Conservation (phyloP, 176 grass and related monocot genomes). For the Alloteropsis semialata region DNA sequence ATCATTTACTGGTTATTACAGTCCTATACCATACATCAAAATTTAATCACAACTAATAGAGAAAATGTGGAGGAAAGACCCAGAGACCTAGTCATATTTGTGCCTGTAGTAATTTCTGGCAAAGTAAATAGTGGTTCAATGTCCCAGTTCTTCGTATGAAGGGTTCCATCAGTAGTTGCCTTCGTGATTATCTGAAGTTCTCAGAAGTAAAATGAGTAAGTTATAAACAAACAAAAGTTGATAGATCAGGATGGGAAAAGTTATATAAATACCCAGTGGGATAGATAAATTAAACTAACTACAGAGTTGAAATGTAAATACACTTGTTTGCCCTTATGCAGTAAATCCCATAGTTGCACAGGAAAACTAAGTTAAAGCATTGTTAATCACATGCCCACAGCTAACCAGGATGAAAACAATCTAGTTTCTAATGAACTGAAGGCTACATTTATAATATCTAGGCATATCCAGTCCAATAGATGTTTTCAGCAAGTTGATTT, state of each 20-base stretch:
- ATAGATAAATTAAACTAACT: slow-evolving; percentile 20
- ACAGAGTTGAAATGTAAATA: background rate
- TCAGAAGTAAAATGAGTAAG: background rate
- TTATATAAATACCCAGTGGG: background rate
- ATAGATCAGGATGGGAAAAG: background rate
- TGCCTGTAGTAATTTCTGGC: slow-evolving; percentile 33
- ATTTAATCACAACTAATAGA: background rate
- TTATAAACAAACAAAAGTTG: slow-evolving; percentile 14
- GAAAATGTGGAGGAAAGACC: background rate
- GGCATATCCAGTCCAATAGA: background rate
- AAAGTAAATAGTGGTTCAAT: slow-evolving; percentile 72
- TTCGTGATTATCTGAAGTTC: slow-evolving; percentile 68
- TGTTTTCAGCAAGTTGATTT: background rate
- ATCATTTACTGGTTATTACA: slow-evolving; percentile 9
- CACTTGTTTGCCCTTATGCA: background rate
- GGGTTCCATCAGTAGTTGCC: slow-evolving; percentile 72
- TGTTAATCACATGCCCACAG: background rate
- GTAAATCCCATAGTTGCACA: slow-evolving; percentile 6
- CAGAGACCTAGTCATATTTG: slow-evolving; percentile 46
- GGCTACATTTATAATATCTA: background rate
- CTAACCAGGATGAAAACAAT: background rate
- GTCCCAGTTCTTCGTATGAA: slow-evolving; percentile 85
- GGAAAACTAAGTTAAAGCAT: background rate
- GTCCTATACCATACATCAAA: background rate
- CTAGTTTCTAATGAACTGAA: background rate